A percentile compares a stretch with the other conserved stretches of the same genome.
phyloP scores from a whole-genome alignment of 495 filamentous ascomycete genomes.

The Pseudotulostoma volvatum region DNA sequence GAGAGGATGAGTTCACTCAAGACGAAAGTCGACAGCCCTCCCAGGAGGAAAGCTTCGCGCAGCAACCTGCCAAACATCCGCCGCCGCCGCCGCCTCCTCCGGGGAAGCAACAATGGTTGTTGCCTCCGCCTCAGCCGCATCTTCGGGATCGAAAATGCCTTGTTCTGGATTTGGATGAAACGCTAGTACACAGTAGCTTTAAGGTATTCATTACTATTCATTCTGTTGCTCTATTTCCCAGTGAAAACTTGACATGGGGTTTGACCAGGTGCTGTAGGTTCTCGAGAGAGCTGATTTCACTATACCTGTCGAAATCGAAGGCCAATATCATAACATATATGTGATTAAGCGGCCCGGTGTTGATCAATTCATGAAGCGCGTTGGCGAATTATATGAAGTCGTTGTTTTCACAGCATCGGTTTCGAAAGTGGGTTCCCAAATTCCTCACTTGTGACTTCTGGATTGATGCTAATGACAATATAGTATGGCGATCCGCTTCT shows the following conservation, averaged over 20 bases:
- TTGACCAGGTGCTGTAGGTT: slow-evolving; percentile 39
- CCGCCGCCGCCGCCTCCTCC: slow-evolving; percentile 43
- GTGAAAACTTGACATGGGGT: no score
- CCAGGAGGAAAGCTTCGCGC: slow-evolving; percentile 15
- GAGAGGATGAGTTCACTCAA: slow-evolving; percentile 6
- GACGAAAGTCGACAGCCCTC: not conserved
- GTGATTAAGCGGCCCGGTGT: slow-evolving; percentile 97
- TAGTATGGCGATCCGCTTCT: slow-evolving; percentile 94
- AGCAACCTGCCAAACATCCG: slow-evolving; percentile 30
- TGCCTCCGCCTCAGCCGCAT: slow-evolving; percentile 61
- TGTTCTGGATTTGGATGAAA: slow-evolving; percentile 92
- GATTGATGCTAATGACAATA: slow-evolving; percentile 5
- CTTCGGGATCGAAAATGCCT: slow-evolving; percentile 82
- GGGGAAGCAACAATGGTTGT: slow-evolving; percentile 41
- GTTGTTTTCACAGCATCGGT: slow-evolving; percentile 98
- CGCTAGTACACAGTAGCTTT: slow-evolving; percentile 97
- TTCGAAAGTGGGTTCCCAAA: slow-evolving; percentile 57
- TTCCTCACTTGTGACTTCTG: not conserved
- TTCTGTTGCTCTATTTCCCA: not conserved
- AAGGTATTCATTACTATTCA: slow-evolving; percentile 46
- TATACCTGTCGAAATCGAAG: slow-evolving; percentile 97
- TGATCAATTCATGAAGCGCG: slow-evolving; percentile 96
- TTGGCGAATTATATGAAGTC: slow-evolving; percentile 95
- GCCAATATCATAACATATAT: slow-evolving; percentile 98
- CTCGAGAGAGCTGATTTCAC: slow-evolving; percentile 98